Percentiles rank a stretch among this genome's conserved stretches.
Conservation (phyloP, 129 eudicot genomes). For the Tagetes patula region DNA sequence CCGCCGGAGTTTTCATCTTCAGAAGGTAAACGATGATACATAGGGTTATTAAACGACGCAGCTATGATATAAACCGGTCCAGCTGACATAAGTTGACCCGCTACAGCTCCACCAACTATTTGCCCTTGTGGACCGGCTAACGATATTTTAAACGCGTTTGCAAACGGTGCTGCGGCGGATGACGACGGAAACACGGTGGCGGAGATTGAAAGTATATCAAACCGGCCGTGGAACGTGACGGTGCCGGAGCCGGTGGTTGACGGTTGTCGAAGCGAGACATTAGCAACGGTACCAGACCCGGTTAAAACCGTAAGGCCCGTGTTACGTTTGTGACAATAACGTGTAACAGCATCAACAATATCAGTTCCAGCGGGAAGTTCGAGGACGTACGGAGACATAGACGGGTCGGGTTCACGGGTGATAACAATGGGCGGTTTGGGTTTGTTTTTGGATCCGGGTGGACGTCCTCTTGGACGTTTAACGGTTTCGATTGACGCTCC, state of each 20-base stretch:
- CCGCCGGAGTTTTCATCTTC: slow-evolving; percentile 45
- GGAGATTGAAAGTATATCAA: slow-evolving; percentile 59
- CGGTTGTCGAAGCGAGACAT: slow-evolving; percentile 71
- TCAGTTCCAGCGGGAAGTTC: slow-evolving; percentile 60
- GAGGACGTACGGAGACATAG: slow-evolving; percentile 63
- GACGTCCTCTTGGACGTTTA: slow-evolving; percentile 81
- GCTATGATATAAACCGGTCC: slow-evolving; percentile 60
- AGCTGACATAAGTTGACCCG: slow-evolving; percentile 56
- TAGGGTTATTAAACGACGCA: slow-evolving; percentile 59
- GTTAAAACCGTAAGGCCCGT: slow-evolving; percentile 53
- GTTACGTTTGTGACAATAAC: slow-evolving; percentile 43
- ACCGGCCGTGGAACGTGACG: slow-evolving; percentile 77
- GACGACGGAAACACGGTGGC: slow-evolving; percentile 49
- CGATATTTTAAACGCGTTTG: slow-evolving; percentile 48
- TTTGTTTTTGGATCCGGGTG: slow-evolving; percentile 75
- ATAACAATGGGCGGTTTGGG: slow-evolving; percentile 69
- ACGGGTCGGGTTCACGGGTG: slow-evolving; percentile 56
- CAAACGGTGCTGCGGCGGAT: slow-evolving; percentile 27
- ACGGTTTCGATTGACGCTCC: slow-evolving; percentile 62
- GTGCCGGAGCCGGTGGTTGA: slow-evolving; percentile 49
- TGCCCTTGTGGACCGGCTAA: slow-evolving; percentile 81
- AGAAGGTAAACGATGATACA: slow-evolving; percentile 46
- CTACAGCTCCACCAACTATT: slow-evolving; percentile 69
- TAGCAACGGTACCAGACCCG: slow-evolving; percentile 57
- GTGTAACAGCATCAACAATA: slow-evolving; percentile 35